These are phyloP conservation scores for Hirsutella thompsonii DNA, from an alignment of 2,329 filamentous ascomycete genomes.

Conservation along the genomic window DNA sequence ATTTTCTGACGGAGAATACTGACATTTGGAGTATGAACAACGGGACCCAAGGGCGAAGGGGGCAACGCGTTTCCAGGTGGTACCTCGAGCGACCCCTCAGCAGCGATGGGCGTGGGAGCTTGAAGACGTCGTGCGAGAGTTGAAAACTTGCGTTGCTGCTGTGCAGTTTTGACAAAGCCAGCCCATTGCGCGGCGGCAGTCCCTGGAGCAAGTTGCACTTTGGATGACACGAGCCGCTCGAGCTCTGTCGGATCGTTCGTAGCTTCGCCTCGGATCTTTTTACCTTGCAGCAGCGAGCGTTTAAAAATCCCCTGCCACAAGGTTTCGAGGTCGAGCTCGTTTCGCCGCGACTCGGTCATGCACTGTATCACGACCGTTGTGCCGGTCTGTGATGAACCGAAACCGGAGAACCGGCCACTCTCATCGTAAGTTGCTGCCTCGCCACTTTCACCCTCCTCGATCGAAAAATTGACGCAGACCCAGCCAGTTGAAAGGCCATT, in stretches of 20 bases:
- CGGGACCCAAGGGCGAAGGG: too few species aligned
- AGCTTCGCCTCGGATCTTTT: constrained; percentile 16
- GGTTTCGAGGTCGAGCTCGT: constrained; percentile 38
- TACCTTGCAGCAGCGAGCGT: constrained; percentile 17
- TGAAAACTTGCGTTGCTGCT: constrained; percentile 21
- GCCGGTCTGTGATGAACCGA: constrained; percentile 43
- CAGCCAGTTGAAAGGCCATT: constrained; percentile 88
- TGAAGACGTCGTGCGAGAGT: constrained; percentile 15
- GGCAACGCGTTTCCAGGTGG: too few species aligned
- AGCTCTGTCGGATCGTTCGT: constrained; percentile 13
- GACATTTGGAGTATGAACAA: constrained; percentile 2
- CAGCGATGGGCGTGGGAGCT: neutral
- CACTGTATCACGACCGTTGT: constrained; percentile 44
- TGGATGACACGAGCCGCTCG: constrained; percentile 16
- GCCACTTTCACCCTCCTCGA: constrained; percentile 42
- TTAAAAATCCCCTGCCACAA: constrained; percentile 34
- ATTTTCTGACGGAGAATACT: constrained; percentile 15
- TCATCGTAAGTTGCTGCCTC: constrained; percentile 32
- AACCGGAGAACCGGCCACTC: constrained; percentile 57
- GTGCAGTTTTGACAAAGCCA: constrained; percentile 19
- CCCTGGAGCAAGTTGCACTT: constrained; percentile 18
- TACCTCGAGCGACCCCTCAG: neutral
- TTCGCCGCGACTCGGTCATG: constrained; percentile 39
- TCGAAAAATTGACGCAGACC: constrained; percentile 86
- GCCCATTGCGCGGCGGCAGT: constrained; percentile 21